Evolutionary conservation across 768 basidiomycete species (phyloP).

Genomic region (Rhizopogon rudus): DNA sequence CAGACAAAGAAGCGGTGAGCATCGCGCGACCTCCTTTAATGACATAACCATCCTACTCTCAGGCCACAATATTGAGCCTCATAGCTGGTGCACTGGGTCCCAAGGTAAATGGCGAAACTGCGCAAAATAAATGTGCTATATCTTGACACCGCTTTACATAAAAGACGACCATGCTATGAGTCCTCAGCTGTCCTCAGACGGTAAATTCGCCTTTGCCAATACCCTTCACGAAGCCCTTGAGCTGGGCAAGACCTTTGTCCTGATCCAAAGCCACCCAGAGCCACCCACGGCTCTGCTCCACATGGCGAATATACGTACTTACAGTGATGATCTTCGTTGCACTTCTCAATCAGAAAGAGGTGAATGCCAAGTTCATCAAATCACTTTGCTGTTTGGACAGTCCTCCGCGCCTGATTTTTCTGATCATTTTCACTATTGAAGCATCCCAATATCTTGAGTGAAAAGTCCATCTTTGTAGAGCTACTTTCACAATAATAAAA

Average conservation of each 20-base stretch:
- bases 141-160: background rate
- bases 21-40: background rate
- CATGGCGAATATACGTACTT: constrained; percentile 39
- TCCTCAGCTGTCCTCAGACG: background rate
- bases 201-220: constrained; percentile 3
- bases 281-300: constrained; percentile 41
- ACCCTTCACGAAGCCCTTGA: constrained; percentile 31
- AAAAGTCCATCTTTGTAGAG: no score
- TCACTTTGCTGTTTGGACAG: no score
- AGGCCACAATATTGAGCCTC: background rate
- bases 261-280: constrained; percentile 35
- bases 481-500: no score
- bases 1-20: constrained; percentile 4
- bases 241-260: constrained; percentile 22
- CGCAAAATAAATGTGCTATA: background rate
- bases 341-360: no score
- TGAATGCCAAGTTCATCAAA: no score
- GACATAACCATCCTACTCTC: background rate
- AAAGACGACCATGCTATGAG: background rate
- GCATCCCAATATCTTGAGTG: no score
- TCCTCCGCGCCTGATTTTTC: no score
- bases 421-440: no score
- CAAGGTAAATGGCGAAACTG: background rate
- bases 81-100: background rate
- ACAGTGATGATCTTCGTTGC: no score